Percentiles rank a stretch among this genome's conserved stretches.
phyloP scores from a whole-genome alignment of 2,329 filamentous ascomycete genomes.

The Falciphora oryzae region DNA sequence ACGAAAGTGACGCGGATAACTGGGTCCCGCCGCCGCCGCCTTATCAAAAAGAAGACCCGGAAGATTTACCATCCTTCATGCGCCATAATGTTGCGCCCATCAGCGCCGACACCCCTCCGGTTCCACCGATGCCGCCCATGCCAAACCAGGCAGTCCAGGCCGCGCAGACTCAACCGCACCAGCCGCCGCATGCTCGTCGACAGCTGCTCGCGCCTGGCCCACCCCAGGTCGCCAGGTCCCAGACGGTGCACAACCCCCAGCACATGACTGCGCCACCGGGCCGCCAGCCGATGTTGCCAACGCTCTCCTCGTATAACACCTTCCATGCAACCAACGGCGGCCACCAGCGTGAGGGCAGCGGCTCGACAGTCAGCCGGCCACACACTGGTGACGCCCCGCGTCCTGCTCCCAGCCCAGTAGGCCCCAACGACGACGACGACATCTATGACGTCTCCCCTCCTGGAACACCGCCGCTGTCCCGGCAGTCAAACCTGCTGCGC shows the following conservation, averaged over 20 bases:
- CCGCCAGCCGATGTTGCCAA: conserved; percentile 1
- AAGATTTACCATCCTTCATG: conserved; percentile 50
- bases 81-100: conserved; percentile 32
- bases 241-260: background rate
- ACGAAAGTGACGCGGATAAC: conserved; percentile 83
- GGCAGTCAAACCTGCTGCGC: conserved; percentile 10
- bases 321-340: conserved; percentile 1
- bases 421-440: conserved; percentile 24
- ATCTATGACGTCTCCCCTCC: conserved; percentile 44
- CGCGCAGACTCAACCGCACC: background rate
- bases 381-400: background rate
- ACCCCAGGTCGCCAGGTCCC: background rate
- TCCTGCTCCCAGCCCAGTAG: conserved; percentile 15
- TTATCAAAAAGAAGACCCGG: conserved; percentile 62
- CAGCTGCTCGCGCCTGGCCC: background rate
- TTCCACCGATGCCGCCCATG: background rate
- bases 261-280: background rate
- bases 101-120: background rate
- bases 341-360: conserved; percentile 31
- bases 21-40: conserved; percentile 84
- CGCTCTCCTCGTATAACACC: conserved; percentile 1
- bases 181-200: background rate
- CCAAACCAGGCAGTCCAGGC: background rate
- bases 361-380: conserved; percentile 21
- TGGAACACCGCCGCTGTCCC: conserved; percentile 29